A percentile compares a stretch with the other conserved stretches of the same genome.
Conservation (phyloP, 2,329 filamentous ascomycete genomes). For the Pleomassaria siparia region DNA sequence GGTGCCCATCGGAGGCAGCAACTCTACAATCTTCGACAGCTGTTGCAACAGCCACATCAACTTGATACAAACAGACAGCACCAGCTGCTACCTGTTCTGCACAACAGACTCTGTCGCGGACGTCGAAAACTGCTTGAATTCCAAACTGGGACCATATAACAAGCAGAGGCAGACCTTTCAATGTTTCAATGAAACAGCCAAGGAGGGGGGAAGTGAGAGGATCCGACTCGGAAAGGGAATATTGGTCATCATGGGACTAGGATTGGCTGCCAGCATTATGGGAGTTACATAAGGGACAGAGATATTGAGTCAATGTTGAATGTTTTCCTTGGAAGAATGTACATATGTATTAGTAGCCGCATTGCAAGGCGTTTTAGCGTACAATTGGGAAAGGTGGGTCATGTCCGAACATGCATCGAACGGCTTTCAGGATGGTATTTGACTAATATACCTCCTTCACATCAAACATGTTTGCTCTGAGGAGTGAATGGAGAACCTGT, state of each 20-base stretch:
- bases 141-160: constrained; percentile 5
- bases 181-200: constrained; percentile 4
- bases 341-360: neutral
- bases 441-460: too few relatives aligned
- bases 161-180: neutral
- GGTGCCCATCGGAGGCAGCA: constrained; percentile 28
- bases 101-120: constrained; percentile 15
- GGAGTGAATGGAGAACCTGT: too few relatives aligned
- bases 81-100: constrained; percentile 30
- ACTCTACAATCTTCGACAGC: constrained; percentile 30
- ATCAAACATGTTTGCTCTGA: too few relatives aligned
- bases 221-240: neutral
- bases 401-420: too few relatives aligned
- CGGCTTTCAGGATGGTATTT: too few relatives aligned
- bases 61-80: constrained; percentile 22
- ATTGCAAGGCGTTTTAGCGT: neutral
- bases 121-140: constrained; percentile 12
- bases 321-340: neutral
- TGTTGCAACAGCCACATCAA: constrained; percentile 37
- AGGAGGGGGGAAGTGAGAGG: neutral
- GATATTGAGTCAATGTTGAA: too few relatives aligned
- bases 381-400: too few relatives aligned
- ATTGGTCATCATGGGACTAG: neutral
- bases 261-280: neutral
- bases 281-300: neutral